These are phyloP conservation scores for Puccinellia tenuiflora DNA, from an alignment of 176 grass and related monocot species.

Conservation along the genomic window DNA sequence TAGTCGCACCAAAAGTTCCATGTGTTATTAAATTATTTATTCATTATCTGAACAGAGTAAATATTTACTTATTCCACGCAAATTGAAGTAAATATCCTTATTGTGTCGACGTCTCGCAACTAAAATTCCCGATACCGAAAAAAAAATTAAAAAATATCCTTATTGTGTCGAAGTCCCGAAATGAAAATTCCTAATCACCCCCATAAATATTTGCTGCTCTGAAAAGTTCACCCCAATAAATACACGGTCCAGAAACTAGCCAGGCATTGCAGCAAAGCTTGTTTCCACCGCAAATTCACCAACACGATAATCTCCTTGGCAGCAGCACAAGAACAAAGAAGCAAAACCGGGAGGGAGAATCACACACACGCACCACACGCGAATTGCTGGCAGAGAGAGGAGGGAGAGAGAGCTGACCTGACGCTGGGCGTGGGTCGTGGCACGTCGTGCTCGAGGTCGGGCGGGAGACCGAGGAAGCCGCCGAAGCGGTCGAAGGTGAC, in stretches of 20 bases:
- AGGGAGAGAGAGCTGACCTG: slow-evolving; percentile 39
- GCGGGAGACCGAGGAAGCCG: slow-evolving; percentile 88
- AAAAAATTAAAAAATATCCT: neutral
- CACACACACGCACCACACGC: neutral
- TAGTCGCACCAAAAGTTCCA: neutral
- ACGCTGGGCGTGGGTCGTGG: slow-evolving; percentile 57
- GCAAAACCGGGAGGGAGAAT: neutral
- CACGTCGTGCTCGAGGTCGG: slow-evolving; percentile 73
- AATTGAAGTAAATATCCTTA: neutral
- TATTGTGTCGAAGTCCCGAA: neutral
- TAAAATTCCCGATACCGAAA: neutral
- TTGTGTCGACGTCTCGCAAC: neutral
- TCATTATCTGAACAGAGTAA: neutral
- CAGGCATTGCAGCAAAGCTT: neutral
- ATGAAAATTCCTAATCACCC: neutral
- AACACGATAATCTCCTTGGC: neutral
- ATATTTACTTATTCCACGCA: neutral
- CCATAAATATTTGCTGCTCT: neutral
- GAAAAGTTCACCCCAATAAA: neutral
- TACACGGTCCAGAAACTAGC: neutral
- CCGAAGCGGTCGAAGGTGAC: slow-evolving; percentile 94
- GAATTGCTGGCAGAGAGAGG: neutral
- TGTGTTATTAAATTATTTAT: neutral
- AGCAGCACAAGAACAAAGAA: neutral
- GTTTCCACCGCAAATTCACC: neutral